Evolutionary conservation across 1,284 basidiomycete species (phyloP).

Genomic region (Sparassis latifolia): DNA sequence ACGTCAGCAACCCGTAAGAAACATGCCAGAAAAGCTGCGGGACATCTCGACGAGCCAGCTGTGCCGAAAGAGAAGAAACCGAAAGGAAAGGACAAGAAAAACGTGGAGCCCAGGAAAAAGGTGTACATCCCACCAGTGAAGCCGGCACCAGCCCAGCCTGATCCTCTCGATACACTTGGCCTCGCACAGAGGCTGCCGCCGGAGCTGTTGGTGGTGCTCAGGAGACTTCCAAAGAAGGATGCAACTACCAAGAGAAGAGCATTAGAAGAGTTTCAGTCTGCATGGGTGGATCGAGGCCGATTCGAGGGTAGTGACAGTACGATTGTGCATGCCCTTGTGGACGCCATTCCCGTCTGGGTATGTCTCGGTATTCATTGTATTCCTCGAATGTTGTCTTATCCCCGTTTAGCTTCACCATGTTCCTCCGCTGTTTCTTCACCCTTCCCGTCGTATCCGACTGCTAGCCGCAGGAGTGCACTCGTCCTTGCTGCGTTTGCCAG

Average conservation of each 20-base stretch:
- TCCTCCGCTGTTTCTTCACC: constrained; percentile 75
- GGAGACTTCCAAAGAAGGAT: constrained; percentile 89
- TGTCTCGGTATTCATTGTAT: constrained; percentile 24
- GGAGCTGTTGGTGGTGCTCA: constrained; percentile 79
- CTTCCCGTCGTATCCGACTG: constrained; percentile 71
- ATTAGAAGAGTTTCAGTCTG: constrained; percentile 74
- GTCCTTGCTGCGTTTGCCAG: constrained; percentile 54
- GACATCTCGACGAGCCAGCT: constrained; percentile 24
- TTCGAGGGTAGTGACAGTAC: constrained; percentile 37
- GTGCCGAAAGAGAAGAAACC: constrained; percentile 39
- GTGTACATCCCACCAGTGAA: constrained; percentile 83
- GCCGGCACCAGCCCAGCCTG: constrained; percentile 77
- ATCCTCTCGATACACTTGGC: constrained; percentile 88
- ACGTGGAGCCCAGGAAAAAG: constrained; percentile 55
- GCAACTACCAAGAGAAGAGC: constrained; percentile 82
- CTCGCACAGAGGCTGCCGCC: constrained; percentile 73
- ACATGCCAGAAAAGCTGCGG: constrained; percentile 58
- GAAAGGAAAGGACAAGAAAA: constrained; percentile 46
- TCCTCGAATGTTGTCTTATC: not conserved
- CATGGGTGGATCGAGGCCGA: constrained; percentile 57
- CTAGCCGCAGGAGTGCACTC: constrained; percentile 68
- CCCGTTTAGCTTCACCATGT: constrained; percentile 75
- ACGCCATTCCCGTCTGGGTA: constrained; percentile 87
- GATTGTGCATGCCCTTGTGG: constrained; percentile 42
- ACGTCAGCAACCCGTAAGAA: constrained; percentile 82